Evolutionary conservation across 495 filamentous ascomycete genomes (phyloP), one percentile per base, ranked within the genome.

Genomic region (Penicillium parvum): DNA sequence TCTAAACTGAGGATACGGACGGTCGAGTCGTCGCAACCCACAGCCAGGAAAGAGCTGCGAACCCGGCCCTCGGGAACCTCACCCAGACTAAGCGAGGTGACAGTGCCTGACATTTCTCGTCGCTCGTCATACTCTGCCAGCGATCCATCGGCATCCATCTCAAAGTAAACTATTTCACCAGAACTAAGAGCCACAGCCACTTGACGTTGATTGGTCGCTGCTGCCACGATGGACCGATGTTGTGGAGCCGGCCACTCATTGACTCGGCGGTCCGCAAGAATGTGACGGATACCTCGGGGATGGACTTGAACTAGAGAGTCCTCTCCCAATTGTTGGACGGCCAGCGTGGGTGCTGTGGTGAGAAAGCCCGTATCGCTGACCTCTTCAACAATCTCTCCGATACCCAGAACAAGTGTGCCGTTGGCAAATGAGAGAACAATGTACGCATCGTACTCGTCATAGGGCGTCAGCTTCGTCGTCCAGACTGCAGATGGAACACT

Each of bases 91-190:
- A 99, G 71, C 36, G 85, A 91, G 11, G 89, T 96, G 14, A 99
- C 88, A 0, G 89, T 95, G n/a, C 88, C 89, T 39, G 84, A 88
- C 88, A 97, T 95, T 57, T 94, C 85, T 48, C 86, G 86, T 65
- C 91, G 89, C 49, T 97, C 91, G 38, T 97, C 89, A 49, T 95
- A 95, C 64, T 97, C 91, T 20, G 89, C 88, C 10, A 99, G 71
- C 5, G 83, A 82, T 7, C 89, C 90, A 67, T 97, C 90, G 2
- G 79, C 74, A 58, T 95, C 94, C 83, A 95, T 87, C 63, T 96
- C 94, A 50, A 99, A 99, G 57, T 96, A 97, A 14, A 92, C 87
- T 41, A 99, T 92, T 60, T 99, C 92, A 8, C 90, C 88, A 10
- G 89, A 95, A 55, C 89, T 95, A 25, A 99, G 68, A 11, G 91